phyloP scores from a whole-genome alignment of 2,329 filamentous ascomycete species.

The Colletotrichum noveboracense region DNA sequence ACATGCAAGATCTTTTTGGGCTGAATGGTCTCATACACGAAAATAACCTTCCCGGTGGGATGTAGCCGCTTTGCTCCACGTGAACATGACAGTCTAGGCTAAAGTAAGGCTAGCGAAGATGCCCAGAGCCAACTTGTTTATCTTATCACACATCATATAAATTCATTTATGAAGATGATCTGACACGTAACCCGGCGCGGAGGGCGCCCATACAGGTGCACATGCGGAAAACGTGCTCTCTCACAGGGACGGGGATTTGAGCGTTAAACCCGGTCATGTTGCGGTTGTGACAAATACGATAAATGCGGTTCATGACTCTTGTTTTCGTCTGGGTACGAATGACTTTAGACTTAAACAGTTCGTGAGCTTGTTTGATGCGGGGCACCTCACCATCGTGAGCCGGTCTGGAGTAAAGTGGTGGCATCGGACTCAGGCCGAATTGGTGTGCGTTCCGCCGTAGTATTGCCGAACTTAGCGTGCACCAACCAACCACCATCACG shows the following conservation, averaged over 20 bases:
- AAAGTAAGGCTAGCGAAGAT: not conserved
- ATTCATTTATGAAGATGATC: not conserved
- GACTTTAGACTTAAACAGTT: not conserved
- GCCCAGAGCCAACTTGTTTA: not conserved
- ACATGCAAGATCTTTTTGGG: not conserved
- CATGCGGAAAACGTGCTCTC: not conserved
- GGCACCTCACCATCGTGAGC: not conserved
- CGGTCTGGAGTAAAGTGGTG: not conserved
- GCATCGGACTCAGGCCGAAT: not conserved
- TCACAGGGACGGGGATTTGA: not conserved
- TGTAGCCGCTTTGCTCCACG: not conserved
- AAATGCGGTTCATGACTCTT: not conserved
- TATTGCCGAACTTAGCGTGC: not conserved
- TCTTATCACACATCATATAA: not conserved
- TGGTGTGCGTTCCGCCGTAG: not conserved
- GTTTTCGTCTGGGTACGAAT: not conserved
- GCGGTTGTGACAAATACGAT: not conserved
- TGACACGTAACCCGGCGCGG: not conserved
- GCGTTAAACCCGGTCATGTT: not conserved
- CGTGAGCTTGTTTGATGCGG: not conserved
- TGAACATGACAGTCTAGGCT: not conserved
- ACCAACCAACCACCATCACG: not conserved
- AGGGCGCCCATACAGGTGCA: not conserved
- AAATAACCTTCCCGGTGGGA: not conserved
- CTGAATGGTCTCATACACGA: not conserved